A percentile compares a stretch with the other conserved stretches of the same genome.
Conservation (phyloP, 441 rosid genomes). For the Mallotus repandus region DNA sequence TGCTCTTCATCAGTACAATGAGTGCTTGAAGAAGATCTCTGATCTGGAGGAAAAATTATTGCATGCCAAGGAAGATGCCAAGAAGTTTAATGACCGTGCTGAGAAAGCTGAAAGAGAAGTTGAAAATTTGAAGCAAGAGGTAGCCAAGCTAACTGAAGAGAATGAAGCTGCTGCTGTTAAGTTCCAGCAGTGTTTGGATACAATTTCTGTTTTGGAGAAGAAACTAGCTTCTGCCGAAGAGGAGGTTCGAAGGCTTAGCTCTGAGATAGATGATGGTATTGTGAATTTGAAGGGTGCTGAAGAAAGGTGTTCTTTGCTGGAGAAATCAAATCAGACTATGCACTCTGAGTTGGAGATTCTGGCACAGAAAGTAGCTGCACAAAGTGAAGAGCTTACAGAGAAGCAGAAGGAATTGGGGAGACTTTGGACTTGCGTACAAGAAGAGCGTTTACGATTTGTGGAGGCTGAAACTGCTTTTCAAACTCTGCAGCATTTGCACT, state of each 20-base stretch:
- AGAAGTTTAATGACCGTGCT: slow-evolving; percentile 45
- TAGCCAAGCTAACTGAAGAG: slow-evolving; percentile 62
- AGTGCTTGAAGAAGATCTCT: slow-evolving; percentile 57
- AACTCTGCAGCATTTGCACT: slow-evolving; percentile 84
- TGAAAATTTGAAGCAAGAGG: slow-evolving; percentile 57
- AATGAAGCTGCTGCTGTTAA: slow-evolving; percentile 65
- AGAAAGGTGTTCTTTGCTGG: slow-evolving; percentile 73
- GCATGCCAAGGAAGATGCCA: slow-evolving; percentile 59
- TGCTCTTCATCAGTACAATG: slow-evolving; percentile 48
- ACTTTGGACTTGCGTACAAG: slow-evolving; percentile 83
- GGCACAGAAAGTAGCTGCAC: slow-evolving; percentile 56
- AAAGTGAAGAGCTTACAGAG: slow-evolving; percentile 73
- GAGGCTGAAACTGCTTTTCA: slow-evolving; percentile 99
- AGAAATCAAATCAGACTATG: slow-evolving; percentile 70
- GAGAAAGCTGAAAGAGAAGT: slow-evolving; percentile 66
- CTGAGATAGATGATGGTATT: slow-evolving; percentile 61
- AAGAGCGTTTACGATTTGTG: slow-evolving; percentile 73
- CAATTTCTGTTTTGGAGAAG: slow-evolving; percentile 58
- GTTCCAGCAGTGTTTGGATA: slow-evolving; percentile 74
- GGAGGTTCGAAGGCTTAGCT: slow-evolving; percentile 65
- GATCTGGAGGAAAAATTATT: slow-evolving; percentile 58
- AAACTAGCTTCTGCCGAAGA: slow-evolving; percentile 59
- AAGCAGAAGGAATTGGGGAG: slow-evolving; percentile 87
- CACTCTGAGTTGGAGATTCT: slow-evolving; percentile 65
- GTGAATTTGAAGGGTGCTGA: slow-evolving; percentile 73